phyloP scores from a whole-genome alignment of 768 basidiomycete genomes.

The Trametes cingulata region DNA sequence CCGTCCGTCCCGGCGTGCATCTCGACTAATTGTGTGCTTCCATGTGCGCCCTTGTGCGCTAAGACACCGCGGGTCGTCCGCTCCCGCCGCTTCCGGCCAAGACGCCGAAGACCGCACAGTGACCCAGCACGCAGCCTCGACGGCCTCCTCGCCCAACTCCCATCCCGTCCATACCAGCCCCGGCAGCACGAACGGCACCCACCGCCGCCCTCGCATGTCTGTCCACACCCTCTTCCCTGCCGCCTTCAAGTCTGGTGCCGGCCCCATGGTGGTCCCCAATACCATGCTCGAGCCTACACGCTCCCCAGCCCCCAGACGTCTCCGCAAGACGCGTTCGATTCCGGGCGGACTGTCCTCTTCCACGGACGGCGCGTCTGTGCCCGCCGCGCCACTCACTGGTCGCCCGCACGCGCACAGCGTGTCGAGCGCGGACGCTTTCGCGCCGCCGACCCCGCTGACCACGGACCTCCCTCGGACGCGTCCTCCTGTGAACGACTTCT shows the following conservation, averaged over 20 bases:
- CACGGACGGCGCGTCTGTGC: conserved; percentile 8
- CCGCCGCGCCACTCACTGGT: conserved; percentile 38
- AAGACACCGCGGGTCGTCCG: conserved; percentile 62
- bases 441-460: conserved; percentile 32
- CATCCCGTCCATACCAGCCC: conserved; percentile 4
- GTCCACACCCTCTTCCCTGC: conserved; percentile 57
- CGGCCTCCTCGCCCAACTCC: not conserved
- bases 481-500: conserved; percentile 49
- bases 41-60: not conserved
- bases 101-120: conserved; percentile 48
- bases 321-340: conserved; percentile 76
- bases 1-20: not conserved
- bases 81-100: conserved; percentile 53
- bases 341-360: conserved; percentile 47
- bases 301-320: conserved; percentile 47
- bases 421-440: conserved; percentile 65
- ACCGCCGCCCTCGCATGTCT: conserved; percentile 67
- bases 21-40: not conserved
- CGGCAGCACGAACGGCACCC: conserved; percentile 22
- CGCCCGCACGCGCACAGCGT: conserved; percentile 80
- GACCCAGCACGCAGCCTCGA: conserved; percentile 12
- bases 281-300: conserved; percentile 25
- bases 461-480: conserved; percentile 26
- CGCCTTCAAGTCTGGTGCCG: conserved; percentile 43
- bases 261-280: conserved; percentile 8